Evolutionary conservation across 805 yeast genomes (phyloP), one percentile per base, ranked within the genome.

Genomic region (Wickerhamiella sergipiensis): DNA sequence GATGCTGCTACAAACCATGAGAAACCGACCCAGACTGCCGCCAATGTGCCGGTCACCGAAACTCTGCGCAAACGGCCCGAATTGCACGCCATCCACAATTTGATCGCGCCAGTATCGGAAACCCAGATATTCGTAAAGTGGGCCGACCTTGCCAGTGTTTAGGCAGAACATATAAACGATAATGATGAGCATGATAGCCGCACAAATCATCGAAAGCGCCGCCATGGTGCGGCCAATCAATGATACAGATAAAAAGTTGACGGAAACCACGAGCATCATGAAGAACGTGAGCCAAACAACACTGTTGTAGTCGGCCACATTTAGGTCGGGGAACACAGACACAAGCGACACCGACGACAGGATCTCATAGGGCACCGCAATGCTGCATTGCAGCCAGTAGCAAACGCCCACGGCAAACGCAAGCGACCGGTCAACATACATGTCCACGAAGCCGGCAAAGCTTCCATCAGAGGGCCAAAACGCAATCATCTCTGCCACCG

Each of bases 281-380:
- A 55, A 39, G 31, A 54, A 56, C 5, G 56, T 53, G 29, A 56
- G 47, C 52, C 55, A 57, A 7, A 57, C 55, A 1, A 52, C 23
- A 23, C 42, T 43, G 47, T 47, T 43, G 24, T 40, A 64, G 80
- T 69, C 12, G 71, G 49, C n/a, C 6, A 43, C 45, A 19, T 75
- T 60, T 38, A 83, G 65, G 31, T 70, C 61, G 0, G 77, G 72
- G 61, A 78, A 86, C 58, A 79, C 83, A 47, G 82, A 73, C 38
- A 85, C 65, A 79, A 85, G 76, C 22, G 84, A 78, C 1, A 85
- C 77, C 17, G 85, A 78, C 0, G 89, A 88, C 18, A 85, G 80
- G 2, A 85, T 73, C 59, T 85, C 94, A 0, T 87, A 78, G 0
- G 94, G 87, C 53, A 83, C 69, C 0, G 67, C 60, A 40, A 69